phyloP scores from a whole-genome alignment of 108 stramenopile genomes.

The Craspedostauros australis region DNA sequence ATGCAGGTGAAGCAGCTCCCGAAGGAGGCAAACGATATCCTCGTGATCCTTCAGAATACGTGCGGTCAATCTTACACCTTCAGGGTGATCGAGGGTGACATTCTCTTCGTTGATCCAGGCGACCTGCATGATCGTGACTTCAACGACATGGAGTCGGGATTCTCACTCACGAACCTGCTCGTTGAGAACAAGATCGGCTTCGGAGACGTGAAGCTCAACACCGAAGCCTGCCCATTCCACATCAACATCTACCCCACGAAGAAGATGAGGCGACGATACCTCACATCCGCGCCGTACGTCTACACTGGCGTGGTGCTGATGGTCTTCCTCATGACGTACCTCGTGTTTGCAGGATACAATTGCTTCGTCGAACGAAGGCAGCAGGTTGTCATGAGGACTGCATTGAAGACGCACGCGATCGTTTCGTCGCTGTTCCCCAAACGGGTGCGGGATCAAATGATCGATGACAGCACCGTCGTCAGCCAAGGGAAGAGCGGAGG shows the following conservation, averaged over 20 bases:
- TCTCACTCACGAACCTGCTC: background rate
- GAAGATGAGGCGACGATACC: background rate
- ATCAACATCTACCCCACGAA: constrained; percentile 24
- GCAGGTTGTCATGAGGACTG: background rate
- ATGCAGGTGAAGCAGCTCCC: constrained; percentile 33
- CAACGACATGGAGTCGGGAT: background rate
- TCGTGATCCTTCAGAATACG: constrained; percentile 35
- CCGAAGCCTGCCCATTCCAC: constrained; percentile 2
- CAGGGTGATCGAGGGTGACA: background rate
- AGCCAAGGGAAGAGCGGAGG: too few relatives aligned
- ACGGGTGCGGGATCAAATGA: too few relatives aligned
- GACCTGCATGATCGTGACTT: background rate
- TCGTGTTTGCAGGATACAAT: background rate
- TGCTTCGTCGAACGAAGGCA: constrained; percentile 8
- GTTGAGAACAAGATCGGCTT: background rate
- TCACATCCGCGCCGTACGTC: background rate
- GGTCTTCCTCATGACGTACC: constrained; percentile 5
- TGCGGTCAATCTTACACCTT: constrained; percentile 11
- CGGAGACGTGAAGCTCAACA: background rate
- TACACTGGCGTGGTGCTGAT: background rate
- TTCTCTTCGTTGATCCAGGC: background rate
- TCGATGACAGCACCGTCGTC: too few relatives aligned
- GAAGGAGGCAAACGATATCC: constrained; percentile 34
- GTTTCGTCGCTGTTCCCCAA: background rate
- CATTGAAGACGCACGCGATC: background rate